Evolutionary conservation across 768 basidiomycete genomes (phyloP).

Genomic region (Hygrocybe punicea): DNA sequence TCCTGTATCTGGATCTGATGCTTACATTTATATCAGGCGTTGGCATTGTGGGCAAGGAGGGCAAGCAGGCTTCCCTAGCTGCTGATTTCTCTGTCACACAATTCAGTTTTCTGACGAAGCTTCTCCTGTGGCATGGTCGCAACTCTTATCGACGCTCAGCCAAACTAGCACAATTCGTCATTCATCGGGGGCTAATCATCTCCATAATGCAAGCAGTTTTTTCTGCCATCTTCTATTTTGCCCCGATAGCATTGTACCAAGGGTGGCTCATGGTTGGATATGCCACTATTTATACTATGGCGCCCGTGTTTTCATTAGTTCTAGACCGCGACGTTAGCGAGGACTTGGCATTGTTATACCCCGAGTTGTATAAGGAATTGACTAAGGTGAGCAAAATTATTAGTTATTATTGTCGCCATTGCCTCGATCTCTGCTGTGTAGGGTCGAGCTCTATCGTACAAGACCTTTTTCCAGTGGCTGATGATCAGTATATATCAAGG

Average conservation of each 20-base stretch:
- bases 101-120: constrained; percentile 92
- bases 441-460: constrained; percentile 93
- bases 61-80: constrained; percentile 97
- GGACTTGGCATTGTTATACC: constrained; percentile 91
- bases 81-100: constrained; percentile 98
- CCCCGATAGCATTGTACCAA: constrained; percentile 95
- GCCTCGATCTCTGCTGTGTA: constrained; percentile 28
- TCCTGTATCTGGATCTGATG: not conserved
- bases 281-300: constrained; percentile 96
- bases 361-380: constrained; percentile 95
- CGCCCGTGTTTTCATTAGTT: constrained; percentile 95
- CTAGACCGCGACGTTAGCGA: constrained; percentile 94
- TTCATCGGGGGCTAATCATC: constrained; percentile 94
- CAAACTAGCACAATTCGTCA: constrained; percentile 97
- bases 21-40: constrained; percentile 53
- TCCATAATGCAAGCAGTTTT: constrained; percentile 98
- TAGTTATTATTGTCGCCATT: not conserved
- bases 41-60: constrained; percentile 98
- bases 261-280: constrained; percentile 98
- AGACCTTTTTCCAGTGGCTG: constrained; percentile 98
- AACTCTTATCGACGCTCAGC: constrained; percentile 98
- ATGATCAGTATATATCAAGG: constrained; percentile 99
- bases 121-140: constrained; percentile 97
- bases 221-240: constrained; percentile 88
- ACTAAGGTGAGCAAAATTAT: constrained; percentile 65